phyloP scores from a whole-genome alignment of 768 basidiomycete species.

The Calocybe indica region DNA sequence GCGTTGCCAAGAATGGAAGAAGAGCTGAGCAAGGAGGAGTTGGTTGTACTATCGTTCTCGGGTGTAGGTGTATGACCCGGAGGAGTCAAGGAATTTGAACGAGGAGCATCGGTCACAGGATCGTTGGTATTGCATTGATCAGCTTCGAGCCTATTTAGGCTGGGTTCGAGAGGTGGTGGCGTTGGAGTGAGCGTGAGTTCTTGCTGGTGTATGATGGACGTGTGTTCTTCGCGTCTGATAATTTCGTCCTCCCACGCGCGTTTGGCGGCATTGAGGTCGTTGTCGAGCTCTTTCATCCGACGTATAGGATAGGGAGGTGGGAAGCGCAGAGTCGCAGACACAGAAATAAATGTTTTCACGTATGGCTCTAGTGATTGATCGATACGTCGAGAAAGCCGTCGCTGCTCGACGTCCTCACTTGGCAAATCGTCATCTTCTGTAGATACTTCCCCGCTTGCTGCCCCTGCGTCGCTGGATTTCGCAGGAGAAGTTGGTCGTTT shows the following conservation, averaged over 20 bases:
- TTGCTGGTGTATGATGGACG: slow-evolving; percentile 33
- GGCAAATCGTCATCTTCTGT: slow-evolving; percentile 42
- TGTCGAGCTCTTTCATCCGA: slow-evolving; percentile 85
- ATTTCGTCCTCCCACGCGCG: slow-evolving; percentile 86
- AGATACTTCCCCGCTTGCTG: slow-evolving; percentile 24
- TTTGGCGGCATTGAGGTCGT: slow-evolving; percentile 62
- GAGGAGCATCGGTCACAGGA: slow-evolving; percentile 20
- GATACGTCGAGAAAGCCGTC: slow-evolving; percentile 69
- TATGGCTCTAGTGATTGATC: slow-evolving; percentile 83
- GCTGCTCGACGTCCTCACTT: slow-evolving; percentile 67
- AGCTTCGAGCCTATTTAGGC: slow-evolving; percentile 20
- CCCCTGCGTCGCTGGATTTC: slow-evolving; percentile 17
- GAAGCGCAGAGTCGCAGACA: slow-evolving; percentile 88
- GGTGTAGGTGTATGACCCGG: slow-evolving; percentile 19
- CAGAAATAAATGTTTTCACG: slow-evolving; percentile 81
- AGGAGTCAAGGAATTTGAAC: slow-evolving; percentile 21
- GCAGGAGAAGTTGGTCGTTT: slow-evolving; percentile 21
- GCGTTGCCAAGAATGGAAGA: background rate
- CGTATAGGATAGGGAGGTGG: slow-evolving; percentile 86
- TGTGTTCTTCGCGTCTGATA: slow-evolving; percentile 66
- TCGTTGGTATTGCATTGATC: slow-evolving; percentile 17
- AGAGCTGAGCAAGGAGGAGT: slow-evolving; percentile 12
- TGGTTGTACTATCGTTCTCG: slow-evolving; percentile 15
- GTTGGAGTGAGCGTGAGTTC: slow-evolving; percentile 35
- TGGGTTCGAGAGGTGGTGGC: slow-evolving; percentile 45